A percentile compares a stretch with the other conserved stretches of the same genome.
These are phyloP conservation scores for Delitschia confertaspora DNA, from an alignment of 495 filamentous ascomycete genomes.

Conservation along the genomic window DNA sequence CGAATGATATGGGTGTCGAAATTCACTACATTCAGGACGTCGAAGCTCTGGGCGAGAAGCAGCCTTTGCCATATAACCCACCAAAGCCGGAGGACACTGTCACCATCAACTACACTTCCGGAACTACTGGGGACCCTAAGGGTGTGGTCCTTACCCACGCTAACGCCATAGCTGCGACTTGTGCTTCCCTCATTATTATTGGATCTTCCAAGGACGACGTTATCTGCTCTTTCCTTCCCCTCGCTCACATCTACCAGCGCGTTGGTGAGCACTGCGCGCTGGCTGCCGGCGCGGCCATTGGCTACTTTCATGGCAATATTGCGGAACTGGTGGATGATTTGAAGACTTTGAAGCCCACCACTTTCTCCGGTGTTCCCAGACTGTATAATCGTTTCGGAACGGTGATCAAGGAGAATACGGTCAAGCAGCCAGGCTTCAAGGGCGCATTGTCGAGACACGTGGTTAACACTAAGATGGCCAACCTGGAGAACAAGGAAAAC, in stretches of 20 bases:
- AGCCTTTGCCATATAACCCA: conserved; percentile 56
- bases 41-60: conserved; percentile 64
- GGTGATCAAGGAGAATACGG: conserved; percentile 66
- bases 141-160: conserved; percentile 81
- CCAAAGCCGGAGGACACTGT: conserved; percentile 69
- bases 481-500: conserved; percentile 55
- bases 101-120: conserved; percentile 97
- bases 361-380: conserved; percentile 81
- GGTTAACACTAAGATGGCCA: conserved; percentile 69
- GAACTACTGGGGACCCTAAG: conserved; percentile 91
- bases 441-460: conserved; percentile 74
- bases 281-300: conserved; percentile 65
- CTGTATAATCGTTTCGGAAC: conserved; percentile 86
- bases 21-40: conserved; percentile 70
- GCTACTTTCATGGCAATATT: conserved; percentile 94
- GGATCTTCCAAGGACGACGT: conserved; percentile 47
- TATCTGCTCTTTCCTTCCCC: conserved; percentile 77
- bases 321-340: conserved; percentile 80
- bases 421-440: conserved; percentile 70
- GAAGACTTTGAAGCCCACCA: conserved; percentile 74
- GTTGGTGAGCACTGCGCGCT: conserved; percentile 69
- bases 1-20: conserved; percentile 58
- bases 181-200: conserved; percentile 46
- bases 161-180: conserved; percentile 66
- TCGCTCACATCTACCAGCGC: conserved; percentile 91